A percentile compares a stretch with the other conserved stretches of the same genome.
Conservation (phyloP, 345 rosid genomes). For the Linum usitatissimum region DNA sequence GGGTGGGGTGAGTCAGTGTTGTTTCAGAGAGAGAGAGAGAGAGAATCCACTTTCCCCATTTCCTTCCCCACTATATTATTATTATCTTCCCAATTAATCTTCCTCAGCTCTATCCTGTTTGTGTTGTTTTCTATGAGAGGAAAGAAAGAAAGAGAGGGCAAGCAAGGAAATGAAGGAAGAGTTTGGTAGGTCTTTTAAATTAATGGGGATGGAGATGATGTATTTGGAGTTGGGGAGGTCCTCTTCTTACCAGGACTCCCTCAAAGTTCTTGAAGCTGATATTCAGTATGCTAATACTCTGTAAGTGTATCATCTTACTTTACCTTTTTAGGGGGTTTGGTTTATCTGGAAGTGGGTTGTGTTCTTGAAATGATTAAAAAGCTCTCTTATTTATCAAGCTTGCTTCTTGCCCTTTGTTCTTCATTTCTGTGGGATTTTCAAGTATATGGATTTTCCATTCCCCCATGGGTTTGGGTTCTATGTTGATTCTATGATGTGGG, state of each 20-base stretch:
- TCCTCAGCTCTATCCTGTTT: neutral
- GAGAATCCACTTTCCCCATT: neutral
- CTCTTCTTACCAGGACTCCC: slow-evolving; percentile 32
- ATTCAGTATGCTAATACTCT: slow-evolving; percentile 37
- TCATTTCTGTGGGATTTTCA: too few relatives aligned
- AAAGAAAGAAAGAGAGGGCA: too few relatives aligned
- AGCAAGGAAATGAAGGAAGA: too few relatives aligned
- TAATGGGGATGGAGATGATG: slow-evolving; percentile 14
- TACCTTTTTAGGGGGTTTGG: neutral
- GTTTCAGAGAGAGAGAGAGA: neutral
- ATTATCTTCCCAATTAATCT: neutral
- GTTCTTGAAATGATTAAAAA: too few relatives aligned
- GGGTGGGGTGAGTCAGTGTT: too few relatives aligned
- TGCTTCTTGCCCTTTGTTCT: too few relatives aligned
- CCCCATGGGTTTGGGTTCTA: neutral
- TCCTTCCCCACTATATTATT: neutral
- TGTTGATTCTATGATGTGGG: neutral
- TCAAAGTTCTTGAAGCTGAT: slow-evolving; percentile 36
- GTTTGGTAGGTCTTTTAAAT: too few relatives aligned
- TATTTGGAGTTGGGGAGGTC: slow-evolving; percentile 23
- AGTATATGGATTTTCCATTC: neutral
- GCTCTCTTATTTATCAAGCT: too few relatives aligned
- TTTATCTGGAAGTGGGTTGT: neutral
- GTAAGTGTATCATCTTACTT: slow-evolving; percentile 22
- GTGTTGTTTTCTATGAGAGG: too few relatives aligned